These are phyloP conservation scores for Coemansia sp. DNA, from an alignment of 192 early-diverging fungal genomes.

Conservation along the genomic window DNA sequence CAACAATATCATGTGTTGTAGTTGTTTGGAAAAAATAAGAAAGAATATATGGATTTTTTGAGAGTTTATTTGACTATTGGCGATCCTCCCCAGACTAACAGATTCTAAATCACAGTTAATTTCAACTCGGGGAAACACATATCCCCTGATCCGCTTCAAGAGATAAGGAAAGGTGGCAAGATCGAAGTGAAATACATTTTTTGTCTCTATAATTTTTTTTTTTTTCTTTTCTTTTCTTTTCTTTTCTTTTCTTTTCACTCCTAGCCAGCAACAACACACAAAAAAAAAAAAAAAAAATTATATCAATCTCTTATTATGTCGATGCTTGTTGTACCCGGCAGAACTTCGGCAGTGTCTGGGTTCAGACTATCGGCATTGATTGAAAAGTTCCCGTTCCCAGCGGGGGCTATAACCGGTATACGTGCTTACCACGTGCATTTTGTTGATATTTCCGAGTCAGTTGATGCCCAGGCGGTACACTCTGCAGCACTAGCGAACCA, in stretches of 20 bases:
- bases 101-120: background rate
- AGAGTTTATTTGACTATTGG: no score
- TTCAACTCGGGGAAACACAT: background rate
- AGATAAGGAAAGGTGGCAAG: background rate
- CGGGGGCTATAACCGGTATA: conserved; percentile 59
- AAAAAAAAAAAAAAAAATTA: no score
- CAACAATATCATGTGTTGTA: no score
- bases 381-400: conserved; percentile 60
- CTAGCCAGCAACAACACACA: no score
- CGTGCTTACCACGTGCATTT: conserved; percentile 77
- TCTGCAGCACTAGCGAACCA: conserved; percentile 42
- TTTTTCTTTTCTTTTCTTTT: background rate
- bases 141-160: background rate
- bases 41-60: no score
- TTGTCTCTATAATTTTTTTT: background rate
- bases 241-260: background rate
- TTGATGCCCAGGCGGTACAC: conserved; percentile 32
- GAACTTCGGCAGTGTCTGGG: conserved; percentile 70
- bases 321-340: conserved; percentile 85
- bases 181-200: background rate
- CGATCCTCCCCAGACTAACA: no score
- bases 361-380: conserved; percentile 69
- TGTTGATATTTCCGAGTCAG: conserved; percentile 54
- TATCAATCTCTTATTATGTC: no score
- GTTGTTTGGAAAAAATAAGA: no score